Conservation (phyloP, 495 filamentous ascomycete genomes). For the Aeminium ludgeri region DNA sequence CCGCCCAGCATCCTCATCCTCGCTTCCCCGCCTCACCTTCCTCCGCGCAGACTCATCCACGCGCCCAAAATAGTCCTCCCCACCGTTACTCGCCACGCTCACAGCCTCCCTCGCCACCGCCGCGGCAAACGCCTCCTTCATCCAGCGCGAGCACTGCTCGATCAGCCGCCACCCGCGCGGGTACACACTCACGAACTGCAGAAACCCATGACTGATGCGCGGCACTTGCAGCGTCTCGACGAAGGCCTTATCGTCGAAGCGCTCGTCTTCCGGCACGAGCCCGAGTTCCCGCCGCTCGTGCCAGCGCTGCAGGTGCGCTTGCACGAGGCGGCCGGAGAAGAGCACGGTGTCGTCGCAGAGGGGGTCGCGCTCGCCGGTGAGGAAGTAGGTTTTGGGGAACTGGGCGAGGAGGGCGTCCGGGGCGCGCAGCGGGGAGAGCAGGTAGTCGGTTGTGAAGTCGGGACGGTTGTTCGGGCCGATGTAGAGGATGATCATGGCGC, state of each 20-base stretch:
- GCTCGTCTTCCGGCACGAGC: slow-evolving; percentile 22
- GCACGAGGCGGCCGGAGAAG: slow-evolving; percentile 71
- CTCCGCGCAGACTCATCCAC: not conserved
- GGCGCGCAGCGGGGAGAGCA: slow-evolving; percentile 75
- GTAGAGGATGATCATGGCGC: slow-evolving; percentile 97
- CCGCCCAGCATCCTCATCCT: slow-evolving; percentile 54
- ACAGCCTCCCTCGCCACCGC: slow-evolving; percentile 25
- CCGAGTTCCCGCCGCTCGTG: slow-evolving; percentile 45
- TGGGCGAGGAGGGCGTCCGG: slow-evolving; percentile 63
- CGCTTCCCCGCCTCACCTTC: slow-evolving; percentile 10
- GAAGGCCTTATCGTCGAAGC: slow-evolving; percentile 58
- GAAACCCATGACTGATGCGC: slow-evolving; percentile 77
- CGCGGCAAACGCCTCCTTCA: slow-evolving; percentile 48
- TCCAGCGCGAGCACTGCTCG: slow-evolving; percentile 56
- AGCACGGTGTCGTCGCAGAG: slow-evolving; percentile 93
- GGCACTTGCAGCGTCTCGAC: slow-evolving; percentile 75
- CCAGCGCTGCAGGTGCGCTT: slow-evolving; percentile 60
- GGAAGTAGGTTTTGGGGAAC: slow-evolving; percentile 83
- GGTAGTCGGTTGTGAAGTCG: slow-evolving; percentile 80
- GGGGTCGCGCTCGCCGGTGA: slow-evolving; percentile 90
- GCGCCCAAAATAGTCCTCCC: slow-evolving; percentile 16
- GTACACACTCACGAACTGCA: slow-evolving; percentile 76
- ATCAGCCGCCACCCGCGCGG: slow-evolving; percentile 77
- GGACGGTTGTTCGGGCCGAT: slow-evolving; percentile 84
- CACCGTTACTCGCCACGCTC: not conserved